These are phyloP conservation scores for Castanopsis chinensis DNA, from an alignment of 306 rosid species.

Conservation along the genomic window DNA sequence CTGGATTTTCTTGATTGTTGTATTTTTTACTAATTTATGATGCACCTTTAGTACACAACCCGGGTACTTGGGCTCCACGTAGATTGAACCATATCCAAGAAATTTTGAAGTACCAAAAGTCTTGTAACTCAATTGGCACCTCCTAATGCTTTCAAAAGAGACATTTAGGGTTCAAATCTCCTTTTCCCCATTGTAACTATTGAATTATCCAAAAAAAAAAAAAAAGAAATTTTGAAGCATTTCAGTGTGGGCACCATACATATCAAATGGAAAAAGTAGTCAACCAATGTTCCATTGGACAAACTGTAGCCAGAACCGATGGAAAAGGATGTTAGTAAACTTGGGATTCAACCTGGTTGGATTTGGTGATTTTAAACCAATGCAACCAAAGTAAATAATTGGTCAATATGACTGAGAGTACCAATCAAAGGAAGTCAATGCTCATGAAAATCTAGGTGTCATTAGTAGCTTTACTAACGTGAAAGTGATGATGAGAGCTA, in stretches of 20 bases:
- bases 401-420: not conserved
- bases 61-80: not conserved
- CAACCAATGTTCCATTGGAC: not conserved
- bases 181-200: no score
- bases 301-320: not conserved
- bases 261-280: not conserved
- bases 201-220: no score
- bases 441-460: not conserved
- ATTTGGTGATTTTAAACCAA: slow-evolving; percentile 5
- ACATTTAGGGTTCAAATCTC: no score
- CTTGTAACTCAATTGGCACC: no score
- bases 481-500: not conserved
- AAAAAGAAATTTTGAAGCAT: not conserved
- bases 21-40: no score
- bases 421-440: not conserved
- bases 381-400: not conserved
- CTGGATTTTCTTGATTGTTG: no score
- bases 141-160: no score
- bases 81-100: not conserved
- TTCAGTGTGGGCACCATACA: not conserved
- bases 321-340: not conserved
- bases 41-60: no score
- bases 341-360: not conserved
- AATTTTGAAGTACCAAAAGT: no score
- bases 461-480: not conserved